Evolutionary conservation across 768 basidiomycete genomes (phyloP), one percentile per base, ranked within the genome.

Genomic region (Pulveroboletus sp.): DNA sequence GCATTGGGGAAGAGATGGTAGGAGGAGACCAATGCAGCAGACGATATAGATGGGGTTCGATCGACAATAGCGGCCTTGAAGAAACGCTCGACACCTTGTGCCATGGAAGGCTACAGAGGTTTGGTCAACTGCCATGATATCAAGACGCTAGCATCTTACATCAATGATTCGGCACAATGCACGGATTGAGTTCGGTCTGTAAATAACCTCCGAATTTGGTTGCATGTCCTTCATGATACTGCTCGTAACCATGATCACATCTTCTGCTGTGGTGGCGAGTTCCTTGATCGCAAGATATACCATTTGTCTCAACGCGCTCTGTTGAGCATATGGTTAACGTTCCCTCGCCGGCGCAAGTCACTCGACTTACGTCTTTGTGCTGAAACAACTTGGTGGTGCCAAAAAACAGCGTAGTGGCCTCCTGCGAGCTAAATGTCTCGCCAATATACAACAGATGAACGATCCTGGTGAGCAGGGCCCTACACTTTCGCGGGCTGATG

Each of bases 221-320:
- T 99, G 97, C 93, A 98, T 99, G 64, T 99, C 97, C 75, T 98
- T 98, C 94, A 97, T 97, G 69, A 99, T 97, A 62, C 93, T 97
- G 68, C 87, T 90, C 10, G 97, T 99, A 53, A 97, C 94, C 93
- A 99, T 99, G 59, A 99, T 97, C 24, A 98, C 93, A 75, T 98
- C 95, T 69, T 99, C 94, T 14, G 97, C 92, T n/a, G 88, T 87
- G 31, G 81, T 84, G 24, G 94, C 87, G 11, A 99, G 79, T 69
- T 99, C 97, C 75, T 98, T 99, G 75, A 99, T 97, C 43, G 95
- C 90, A 51, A 99, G 79, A 73, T 99, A 99, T 21, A 99, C 94
- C 75, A 94, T 94, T 70, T 99, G 97, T 49, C 97, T 85, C 53
- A 99, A 76, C 10, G 94, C 94, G 61, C 86, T 87, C 94, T 97